Evolutionary conservation across 306 rosid genomes (phyloP).

Genomic region (Astragalus membranaceus): DNA sequence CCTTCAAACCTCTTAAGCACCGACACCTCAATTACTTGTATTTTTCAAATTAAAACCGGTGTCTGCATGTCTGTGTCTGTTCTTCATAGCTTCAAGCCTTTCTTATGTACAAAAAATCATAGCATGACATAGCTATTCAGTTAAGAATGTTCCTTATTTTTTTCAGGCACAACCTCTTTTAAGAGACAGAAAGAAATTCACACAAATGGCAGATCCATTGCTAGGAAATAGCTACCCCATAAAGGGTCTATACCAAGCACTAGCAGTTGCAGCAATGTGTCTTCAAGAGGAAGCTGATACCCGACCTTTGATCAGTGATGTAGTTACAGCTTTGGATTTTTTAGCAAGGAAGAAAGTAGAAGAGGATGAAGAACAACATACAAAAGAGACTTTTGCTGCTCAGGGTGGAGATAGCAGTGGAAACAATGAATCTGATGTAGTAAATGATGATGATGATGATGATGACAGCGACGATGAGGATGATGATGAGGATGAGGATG

Average conservation of each 20-base stretch:
- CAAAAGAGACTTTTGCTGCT: neutral
- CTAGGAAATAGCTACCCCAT: conserved; percentile 48
- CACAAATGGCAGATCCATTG: conserved; percentile 65
- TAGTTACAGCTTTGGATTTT: conserved; percentile 70
- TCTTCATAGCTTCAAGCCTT: neutral
- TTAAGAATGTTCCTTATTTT: neutral
- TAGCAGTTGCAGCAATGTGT: conserved; percentile 93
- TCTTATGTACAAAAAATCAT: neutral
- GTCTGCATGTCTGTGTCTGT: too few species aligned
- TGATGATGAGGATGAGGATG: fast-evolving
- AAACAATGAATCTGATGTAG: neutral
- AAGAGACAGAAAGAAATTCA: conserved; percentile 58
- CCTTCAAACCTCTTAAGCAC: too few species aligned
- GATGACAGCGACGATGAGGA: fast-evolving
- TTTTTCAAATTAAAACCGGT: too few species aligned
- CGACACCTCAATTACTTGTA: too few species aligned
- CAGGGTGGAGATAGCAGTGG: conserved; percentile 1
- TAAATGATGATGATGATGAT: neutral
- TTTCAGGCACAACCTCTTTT: conserved; percentile 80
- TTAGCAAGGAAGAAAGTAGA: conserved; percentile 28
- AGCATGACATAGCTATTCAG: neutral
- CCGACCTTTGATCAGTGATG: conserved; percentile 74
- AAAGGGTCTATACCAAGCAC: conserved; percentile 78
- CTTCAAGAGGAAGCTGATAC: conserved; percentile 76
- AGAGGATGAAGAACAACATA: neutral